phyloP scores from a whole-genome alignment of 1,284 basidiomycete species.

The Pterulicium gracile region DNA sequence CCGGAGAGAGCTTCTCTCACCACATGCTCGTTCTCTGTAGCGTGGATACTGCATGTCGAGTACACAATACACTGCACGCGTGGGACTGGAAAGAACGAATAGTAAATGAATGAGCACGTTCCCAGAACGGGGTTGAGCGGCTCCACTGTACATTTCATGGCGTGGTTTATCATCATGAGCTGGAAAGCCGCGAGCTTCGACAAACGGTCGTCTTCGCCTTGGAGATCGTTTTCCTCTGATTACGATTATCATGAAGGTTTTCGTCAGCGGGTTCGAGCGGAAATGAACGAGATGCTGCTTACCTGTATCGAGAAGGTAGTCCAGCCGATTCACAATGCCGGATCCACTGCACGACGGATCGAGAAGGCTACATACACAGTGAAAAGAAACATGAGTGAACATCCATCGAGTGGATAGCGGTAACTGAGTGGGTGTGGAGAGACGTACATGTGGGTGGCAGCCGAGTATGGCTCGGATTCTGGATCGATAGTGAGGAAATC shows the following conservation, averaged over 20 bases:
- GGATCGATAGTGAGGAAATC: slow-evolving; percentile 73
- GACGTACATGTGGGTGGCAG: slow-evolving; percentile 77
- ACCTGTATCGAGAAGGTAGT: slow-evolving; percentile 72
- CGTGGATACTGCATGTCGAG: slow-evolving; percentile 92
- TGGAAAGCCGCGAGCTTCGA: slow-evolving; percentile 82
- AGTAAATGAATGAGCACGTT: background rate
- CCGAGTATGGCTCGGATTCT: slow-evolving; percentile 31
- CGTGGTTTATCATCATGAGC: slow-evolving; percentile 87
- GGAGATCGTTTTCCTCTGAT: slow-evolving; percentile 40
- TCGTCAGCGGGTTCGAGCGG: background rate
- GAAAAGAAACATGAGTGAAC: background rate
- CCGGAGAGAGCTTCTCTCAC: slow-evolving; percentile 50
- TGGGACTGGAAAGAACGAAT: slow-evolving; percentile 29
- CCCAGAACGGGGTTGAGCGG: slow-evolving; percentile 6
- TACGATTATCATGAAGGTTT: slow-evolving; percentile 6
- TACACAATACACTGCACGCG: slow-evolving; percentile 80
- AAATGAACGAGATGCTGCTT: slow-evolving; percentile 11
- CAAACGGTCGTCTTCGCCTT: slow-evolving; percentile 53
- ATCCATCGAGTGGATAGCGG: background rate
- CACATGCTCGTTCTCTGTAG: slow-evolving; percentile 80
- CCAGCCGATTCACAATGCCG: slow-evolving; percentile 84
- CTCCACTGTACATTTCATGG: slow-evolving; percentile 70
- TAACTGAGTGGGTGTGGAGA: slow-evolving; percentile 1
- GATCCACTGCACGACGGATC: slow-evolving; percentile 94
- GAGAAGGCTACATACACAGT: slow-evolving; percentile 44